Conservation (phyloP, 441 rosid species). For the Populus hybrid region DNA sequence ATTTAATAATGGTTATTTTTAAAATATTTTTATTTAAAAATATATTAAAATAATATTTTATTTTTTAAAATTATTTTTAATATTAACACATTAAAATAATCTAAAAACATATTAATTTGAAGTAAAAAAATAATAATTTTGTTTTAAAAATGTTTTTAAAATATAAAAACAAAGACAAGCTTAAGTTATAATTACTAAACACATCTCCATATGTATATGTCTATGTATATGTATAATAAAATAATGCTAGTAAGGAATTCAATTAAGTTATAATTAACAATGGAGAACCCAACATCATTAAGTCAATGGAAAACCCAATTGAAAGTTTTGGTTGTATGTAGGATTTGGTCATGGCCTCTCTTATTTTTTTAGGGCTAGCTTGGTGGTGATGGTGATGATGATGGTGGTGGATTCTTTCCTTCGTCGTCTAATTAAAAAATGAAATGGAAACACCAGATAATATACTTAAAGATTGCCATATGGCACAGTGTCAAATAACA, state of each 20-base stretch:
- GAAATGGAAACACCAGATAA: not conserved
- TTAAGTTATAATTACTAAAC: no score
- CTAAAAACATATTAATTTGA: no score
- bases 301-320: conserved; percentile 24
- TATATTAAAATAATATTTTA: no score
- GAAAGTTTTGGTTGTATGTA: conserved; percentile 15
- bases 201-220: not conserved
- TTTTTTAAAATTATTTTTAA: no score
- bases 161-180: no score
- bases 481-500: conserved; percentile 15
- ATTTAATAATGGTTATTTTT: no score
- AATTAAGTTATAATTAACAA: conserved; percentile 25
- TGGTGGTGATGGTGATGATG: conserved; percentile 35
- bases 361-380: not conserved
- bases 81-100: no score
- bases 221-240: not conserved
- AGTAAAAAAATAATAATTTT: no score
- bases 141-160: no score
- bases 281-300: not conserved
- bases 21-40: no score
- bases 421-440: conserved; percentile 27
- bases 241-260: conserved; percentile 22
- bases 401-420: conserved; percentile 17
- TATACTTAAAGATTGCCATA: conserved; percentile 19
- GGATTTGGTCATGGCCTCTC: conserved; percentile 9